Base-by-base conservation (phyloP, 768 basidiomycete genomes). In the Pholiota microspora region DNA sequence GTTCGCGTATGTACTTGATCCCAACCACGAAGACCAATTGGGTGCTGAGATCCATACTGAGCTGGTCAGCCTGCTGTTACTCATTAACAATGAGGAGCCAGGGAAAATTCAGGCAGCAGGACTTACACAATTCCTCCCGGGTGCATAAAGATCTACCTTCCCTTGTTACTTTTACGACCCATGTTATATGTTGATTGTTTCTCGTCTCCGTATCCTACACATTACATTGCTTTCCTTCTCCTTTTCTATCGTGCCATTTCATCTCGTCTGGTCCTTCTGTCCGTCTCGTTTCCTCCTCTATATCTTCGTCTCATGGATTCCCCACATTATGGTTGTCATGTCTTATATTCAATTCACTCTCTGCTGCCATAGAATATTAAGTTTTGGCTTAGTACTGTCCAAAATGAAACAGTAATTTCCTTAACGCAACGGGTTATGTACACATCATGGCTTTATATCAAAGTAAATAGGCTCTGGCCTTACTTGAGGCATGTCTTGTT, bases 1-100 rank as follows among this genome's bases (percentile, higher is more conserved):
- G 34, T 97, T 98, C 63, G 83, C 80, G 16, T 78, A 84, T 65
- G 92, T 95, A 32, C 79, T 98, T 48, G 87, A 94, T 64, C 91
- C 92, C 18, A 83, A 64, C 48, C 77, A 71, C 12, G 73, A 78
- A 5, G 92, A 94, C 59, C 89, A 94, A 72, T 72, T 97, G 59
- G 85, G 86, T 8, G 86, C 89, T 42, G 91, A 94, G 62, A 83
- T 86, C 51, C 82, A 88, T 45, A 81, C 75, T 21, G 84, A 92
- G 67, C 73, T 99, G 62, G 83, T 94, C 58, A 76, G 82, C 40
- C 77, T 98, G 31, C 73, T 98, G 56, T 74, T 74, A 23, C 80
- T 82, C 52, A 76, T 99, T 67, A 89, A 89, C 67, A 73, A 73
- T 31, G 83, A 92, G 71, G 81, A 86, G 49, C 88, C 94, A 25